Evolutionary conservation across 257 asterid species (phyloP).

Genomic region (Cordia subcordata): DNA sequence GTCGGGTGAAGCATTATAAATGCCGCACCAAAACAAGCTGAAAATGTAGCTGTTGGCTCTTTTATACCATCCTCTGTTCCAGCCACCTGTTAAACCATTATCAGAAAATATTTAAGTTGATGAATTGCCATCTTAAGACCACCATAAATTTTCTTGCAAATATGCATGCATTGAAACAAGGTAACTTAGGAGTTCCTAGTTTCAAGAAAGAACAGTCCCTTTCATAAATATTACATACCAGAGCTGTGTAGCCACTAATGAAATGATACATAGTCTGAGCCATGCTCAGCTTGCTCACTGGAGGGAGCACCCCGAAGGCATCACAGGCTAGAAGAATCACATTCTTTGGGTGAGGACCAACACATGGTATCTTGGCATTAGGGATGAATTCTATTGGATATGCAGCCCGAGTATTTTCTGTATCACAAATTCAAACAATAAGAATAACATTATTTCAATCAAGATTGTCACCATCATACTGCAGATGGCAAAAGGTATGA

Average conservation of each 20-base stretch:
- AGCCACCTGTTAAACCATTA: constrained; percentile 43
- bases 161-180: too few relatives aligned
- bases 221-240: constrained; percentile 30
- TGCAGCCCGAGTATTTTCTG: constrained; percentile 87
- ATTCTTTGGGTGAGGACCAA: constrained; percentile 83
- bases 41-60: constrained; percentile 78
- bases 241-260: constrained; percentile 78
- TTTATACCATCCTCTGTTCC: constrained; percentile 84
- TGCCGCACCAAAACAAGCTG: constrained; percentile 87
- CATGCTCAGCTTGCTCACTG: constrained; percentile 74
- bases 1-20: constrained; percentile 85
- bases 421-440: not conserved
- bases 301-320: constrained; percentile 90
- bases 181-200: not conserved
- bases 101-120: not conserved
- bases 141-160: too few relatives aligned
- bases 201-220: not conserved
- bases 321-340: constrained; percentile 81
- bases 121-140: too few relatives aligned
- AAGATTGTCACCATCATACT: not conserved
- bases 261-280: constrained; percentile 84
- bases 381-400: constrained; percentile 83
- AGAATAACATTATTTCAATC: too few relatives aligned
- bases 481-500: not conserved
- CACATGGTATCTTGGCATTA: constrained; percentile 74